Base-by-base conservation (phyloP, 768 basidiomycete genomes). In the Coprinopsis sp. region DNA sequence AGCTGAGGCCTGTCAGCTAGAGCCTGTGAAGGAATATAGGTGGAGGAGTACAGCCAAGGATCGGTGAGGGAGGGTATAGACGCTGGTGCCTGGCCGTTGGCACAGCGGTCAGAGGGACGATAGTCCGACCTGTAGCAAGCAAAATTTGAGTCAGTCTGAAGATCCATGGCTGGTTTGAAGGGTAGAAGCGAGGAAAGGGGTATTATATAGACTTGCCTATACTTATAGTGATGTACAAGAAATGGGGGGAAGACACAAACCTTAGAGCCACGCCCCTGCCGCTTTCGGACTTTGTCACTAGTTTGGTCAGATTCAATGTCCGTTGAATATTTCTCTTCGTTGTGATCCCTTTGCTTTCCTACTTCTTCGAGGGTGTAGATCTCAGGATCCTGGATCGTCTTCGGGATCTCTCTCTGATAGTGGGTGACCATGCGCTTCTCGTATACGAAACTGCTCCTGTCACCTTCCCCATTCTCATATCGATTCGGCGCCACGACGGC, bases 31-130 rank as follows among this genome's bases (percentile, higher is more conserved):
- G 40, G 37, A 48, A 52, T 48, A 51, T 25, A 46, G 34, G 37
- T 58, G 53, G 40, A n/a, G n/a, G n/a, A 57, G 44, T 44, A 58
- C 50, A 41, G 25, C 47, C 47, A 49, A 16, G 13, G 11, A 13
- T 41, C 39, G 47, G 11, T 6, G 34, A 27, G 23, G 24, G 46
- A 31, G 37, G 38, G 29, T 6, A 27, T 19, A 8, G 46, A 33
- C 41, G 27, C 13, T 13, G 37, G 30, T n/a, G 18, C 16, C 16
- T 6, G 27, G 6, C 24, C 19, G 41, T 31, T 41, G 16, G 39
- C 24, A 41, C 39, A 41, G 25, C 39, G 11, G n/a, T 43, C 41
- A 7, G 38, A 12, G 21, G 22, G 18, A n/a, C 37, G 47, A 25
- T 42, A 49, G 39, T 49, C 47, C 5, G 46, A 12, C 39, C 47